Percentiles rank a stretch among this genome's conserved stretches.
Evolutionary conservation across 352 stramenopile genomes (phyloP).

Genomic region (Bremia lactucae): DNA sequence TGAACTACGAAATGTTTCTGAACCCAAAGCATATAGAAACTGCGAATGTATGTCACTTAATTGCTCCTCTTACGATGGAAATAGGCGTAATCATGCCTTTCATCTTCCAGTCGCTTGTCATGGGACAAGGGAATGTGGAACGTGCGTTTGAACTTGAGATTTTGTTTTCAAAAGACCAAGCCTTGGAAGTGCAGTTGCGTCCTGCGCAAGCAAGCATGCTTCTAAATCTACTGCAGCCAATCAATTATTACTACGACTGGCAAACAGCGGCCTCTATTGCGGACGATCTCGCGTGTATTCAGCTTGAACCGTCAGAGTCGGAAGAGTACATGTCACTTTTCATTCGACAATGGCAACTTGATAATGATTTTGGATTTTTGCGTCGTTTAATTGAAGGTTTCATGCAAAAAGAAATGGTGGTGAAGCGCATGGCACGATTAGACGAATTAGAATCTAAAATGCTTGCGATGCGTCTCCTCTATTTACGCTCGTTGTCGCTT

Average conservation of each 20-base stretch:
- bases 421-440: slow-evolving; percentile 28
- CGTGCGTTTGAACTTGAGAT: slow-evolving; percentile 47
- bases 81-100: slow-evolving; percentile 53
- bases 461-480: slow-evolving; percentile 48
- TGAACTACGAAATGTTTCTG: slow-evolving; percentile 61
- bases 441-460: slow-evolving; percentile 42
- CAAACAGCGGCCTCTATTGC: slow-evolving; percentile 35
- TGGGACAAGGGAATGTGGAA: slow-evolving; percentile 25
- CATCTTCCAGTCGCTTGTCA: slow-evolving; percentile 54
- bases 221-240: slow-evolving; percentile 39
- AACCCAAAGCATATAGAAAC: slow-evolving; percentile 31
- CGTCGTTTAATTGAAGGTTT: slow-evolving; percentile 28
- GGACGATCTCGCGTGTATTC: slow-evolving; percentile 53
- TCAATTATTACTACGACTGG: slow-evolving; percentile 67
- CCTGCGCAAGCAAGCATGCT: slow-evolving; percentile 54
- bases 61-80: slow-evolving; percentile 42
- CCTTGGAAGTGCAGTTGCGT: slow-evolving; percentile 42
- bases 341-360: slow-evolving; percentile 38
- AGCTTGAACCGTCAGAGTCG: slow-evolving; percentile 30
- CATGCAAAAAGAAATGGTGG: slow-evolving; percentile 34
- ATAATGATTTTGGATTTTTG: slow-evolving; percentile 39
- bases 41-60: slow-evolving; percentile 32
- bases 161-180: slow-evolving; percentile 21
- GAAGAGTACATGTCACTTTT: slow-evolving; percentile 59
- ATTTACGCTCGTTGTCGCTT: slow-evolving; percentile 46